Evolutionary conservation across 1,284 basidiomycete species (phyloP).

Genomic region (Hypsizygus ulmarius): DNA sequence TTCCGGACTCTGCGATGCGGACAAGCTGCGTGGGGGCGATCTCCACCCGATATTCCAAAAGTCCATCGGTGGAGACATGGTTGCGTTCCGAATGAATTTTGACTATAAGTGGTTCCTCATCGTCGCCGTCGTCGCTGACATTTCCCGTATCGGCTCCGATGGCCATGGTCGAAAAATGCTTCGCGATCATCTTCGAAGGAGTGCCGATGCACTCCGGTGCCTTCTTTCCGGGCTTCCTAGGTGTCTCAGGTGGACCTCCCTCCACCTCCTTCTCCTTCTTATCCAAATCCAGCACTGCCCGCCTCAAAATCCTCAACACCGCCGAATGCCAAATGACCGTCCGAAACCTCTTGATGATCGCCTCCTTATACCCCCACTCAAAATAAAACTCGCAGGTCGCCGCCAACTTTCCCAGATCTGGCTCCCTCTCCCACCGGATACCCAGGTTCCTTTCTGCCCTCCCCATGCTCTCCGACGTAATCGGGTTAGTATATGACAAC

Average conservation of each 20-base stretch:
- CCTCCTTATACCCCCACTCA: constrained; percentile 83
- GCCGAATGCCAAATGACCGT: constrained; percentile 73
- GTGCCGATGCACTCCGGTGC: constrained; percentile 35
- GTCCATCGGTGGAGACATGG: constrained; percentile 66
- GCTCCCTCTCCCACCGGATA: constrained; percentile 59
- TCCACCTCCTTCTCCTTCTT: constrained; percentile 7
- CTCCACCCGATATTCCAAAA: constrained; percentile 73
- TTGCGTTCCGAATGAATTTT: constrained; percentile 39
- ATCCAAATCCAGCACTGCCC: constrained; percentile 51
- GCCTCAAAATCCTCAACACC: constrained; percentile 63
- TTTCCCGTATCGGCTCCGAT: constrained; percentile 26
- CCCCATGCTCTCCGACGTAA: constrained; percentile 64
- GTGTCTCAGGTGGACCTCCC: constrained; percentile 35
- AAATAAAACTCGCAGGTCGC: constrained; percentile 81
- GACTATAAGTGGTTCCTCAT: constrained; percentile 34
- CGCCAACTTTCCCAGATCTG: constrained; percentile 71
- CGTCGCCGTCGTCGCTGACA: constrained; percentile 29
- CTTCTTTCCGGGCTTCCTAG: constrained; percentile 32
- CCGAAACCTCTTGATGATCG: constrained; percentile 75
- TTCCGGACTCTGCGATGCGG: constrained; percentile 56
- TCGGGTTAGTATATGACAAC: constrained; percentile 71
- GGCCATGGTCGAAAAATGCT: constrained; percentile 49
- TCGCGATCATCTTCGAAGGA: constrained; percentile 55
- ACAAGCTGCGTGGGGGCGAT: constrained; percentile 65
- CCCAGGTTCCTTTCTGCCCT: constrained; percentile 32